Conservation (phyloP, 108 stramenopile genomes). For the Cyclotella baltica region DNA sequence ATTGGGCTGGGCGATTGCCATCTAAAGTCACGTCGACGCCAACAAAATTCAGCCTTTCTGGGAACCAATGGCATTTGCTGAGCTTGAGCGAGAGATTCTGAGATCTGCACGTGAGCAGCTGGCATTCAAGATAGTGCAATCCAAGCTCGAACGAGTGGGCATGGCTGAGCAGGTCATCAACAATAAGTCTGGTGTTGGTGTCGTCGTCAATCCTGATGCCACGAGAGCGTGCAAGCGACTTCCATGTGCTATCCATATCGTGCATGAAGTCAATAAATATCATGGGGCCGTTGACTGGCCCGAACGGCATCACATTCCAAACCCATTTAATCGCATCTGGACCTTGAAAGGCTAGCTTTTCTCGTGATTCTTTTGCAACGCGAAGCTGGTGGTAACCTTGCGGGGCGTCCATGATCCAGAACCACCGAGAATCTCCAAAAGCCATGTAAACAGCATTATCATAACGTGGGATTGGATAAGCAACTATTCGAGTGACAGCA, state of each 20-base stretch:
- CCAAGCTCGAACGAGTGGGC: background rate
- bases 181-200: constrained; percentile 13
- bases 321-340: constrained; percentile 18
- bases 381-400: constrained; percentile 12
- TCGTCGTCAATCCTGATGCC: background rate
- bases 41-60: constrained; percentile 4
- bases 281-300: constrained; percentile 14
- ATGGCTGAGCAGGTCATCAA: constrained; percentile 11
- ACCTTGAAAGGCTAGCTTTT: constrained; percentile 13
- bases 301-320: constrained; percentile 18
- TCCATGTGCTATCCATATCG: constrained; percentile 9
- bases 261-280: constrained; percentile 23
- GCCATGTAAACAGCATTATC: constrained; percentile 4
- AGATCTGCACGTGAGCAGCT: background rate
- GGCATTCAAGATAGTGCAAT: constrained; percentile 6
- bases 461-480: constrained; percentile 23
- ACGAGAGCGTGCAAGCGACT: background rate
- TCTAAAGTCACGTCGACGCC: too few species aligned
- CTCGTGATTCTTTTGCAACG: background rate
- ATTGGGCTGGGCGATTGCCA: too few species aligned
- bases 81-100: constrained; percentile 14
- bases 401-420: constrained; percentile 16
- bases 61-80: constrained; percentile 17
- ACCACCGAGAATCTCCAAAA: background rate
- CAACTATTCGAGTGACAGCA: background rate